Base-by-base conservation (phyloP, 2,329 filamentous ascomycete genomes). In the Alternaria burnsii region DNA sequence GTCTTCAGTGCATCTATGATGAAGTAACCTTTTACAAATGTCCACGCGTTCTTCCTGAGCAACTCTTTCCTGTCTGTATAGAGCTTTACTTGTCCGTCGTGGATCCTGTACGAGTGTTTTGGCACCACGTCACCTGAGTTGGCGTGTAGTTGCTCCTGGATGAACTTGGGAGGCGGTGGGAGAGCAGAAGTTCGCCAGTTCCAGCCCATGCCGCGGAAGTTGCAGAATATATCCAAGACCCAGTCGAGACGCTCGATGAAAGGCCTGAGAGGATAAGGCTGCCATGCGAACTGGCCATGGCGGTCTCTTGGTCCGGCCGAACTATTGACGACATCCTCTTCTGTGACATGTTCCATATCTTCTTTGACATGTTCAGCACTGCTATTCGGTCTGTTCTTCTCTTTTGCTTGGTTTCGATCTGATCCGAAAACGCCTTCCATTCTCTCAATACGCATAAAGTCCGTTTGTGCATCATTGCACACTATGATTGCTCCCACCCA, bases 1-100 rank as follows among this genome's bases (percentile, higher is more conserved):
- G 88, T 84, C 71, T 91, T 91, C 53, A 92, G 77, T 7, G 88
- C 59, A 76, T 97, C 94, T 9, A 97, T 81, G 8, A 86, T 62
- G 12, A 95, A 65, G 73, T 92, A 95, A 65, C 83, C 82, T 38
- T 84, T 57, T 2, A 86, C 55, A n/a, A 89, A 79, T 6, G 72
- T 80, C 32, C 72, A 71, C 8, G 73, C 14, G 42, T 78, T 77
- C 34, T 71, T 59, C 36, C 65, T 64, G 1, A 83, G 68, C 1
- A 83, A 73, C 1, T 68, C 67, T 2, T 57, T 42, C 4, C 75
- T 73, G 9, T 76, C 71, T 16, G 73, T 59, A 66, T 81, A 80
- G 18, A 77, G 71, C 14, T 71, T 68, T 10, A 80, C 75, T 59
- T 81, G 80, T 14, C 77, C 75, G 2, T 70, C 62, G 62, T 72